Evolutionary conservation across 768 basidiomycete species (phyloP).

Genomic region (Mycena belliarum): DNA sequence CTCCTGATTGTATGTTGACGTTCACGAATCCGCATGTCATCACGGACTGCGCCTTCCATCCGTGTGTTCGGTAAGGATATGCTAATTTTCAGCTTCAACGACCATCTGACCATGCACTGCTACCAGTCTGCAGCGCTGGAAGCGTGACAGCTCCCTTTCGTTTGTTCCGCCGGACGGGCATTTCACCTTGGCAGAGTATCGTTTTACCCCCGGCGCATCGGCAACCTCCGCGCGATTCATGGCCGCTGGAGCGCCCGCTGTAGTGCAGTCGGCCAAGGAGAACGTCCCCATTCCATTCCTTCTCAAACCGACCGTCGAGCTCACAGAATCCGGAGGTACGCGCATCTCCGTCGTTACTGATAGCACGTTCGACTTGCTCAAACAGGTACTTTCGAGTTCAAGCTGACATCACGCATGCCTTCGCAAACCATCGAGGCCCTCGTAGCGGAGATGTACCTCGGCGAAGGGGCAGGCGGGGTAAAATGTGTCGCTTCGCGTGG

Average conservation of each 20-base stretch:
- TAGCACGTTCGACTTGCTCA: neutral
- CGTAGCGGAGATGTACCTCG: conserved; percentile 72
- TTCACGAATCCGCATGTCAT: conserved; percentile 76
- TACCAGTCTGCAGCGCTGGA: conserved; percentile 78
- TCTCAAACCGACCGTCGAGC: conserved; percentile 49
- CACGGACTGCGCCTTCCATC: conserved; percentile 84
- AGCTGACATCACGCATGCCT: conserved; percentile 62
- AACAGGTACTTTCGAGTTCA: conserved; percentile 60
- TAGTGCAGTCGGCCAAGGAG: conserved; percentile 34
- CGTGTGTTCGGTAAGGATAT: conserved; percentile 77
- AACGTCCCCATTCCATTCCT: conserved; percentile 53
- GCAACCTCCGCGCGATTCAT: conserved; percentile 29
- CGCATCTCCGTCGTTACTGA: neutral
- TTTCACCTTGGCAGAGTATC: conserved; percentile 85
- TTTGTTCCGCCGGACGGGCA: conserved; percentile 94
- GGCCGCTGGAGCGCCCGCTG: conserved; percentile 22
- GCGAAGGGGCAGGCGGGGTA: conserved; percentile 69
- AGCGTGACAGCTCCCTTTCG: conserved; percentile 72
- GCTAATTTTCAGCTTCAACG: neutral
- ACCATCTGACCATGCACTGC: neutral
- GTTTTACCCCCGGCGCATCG: conserved; percentile 51
- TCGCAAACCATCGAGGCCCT: conserved; percentile 71
- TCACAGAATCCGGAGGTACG: conserved; percentile 46
- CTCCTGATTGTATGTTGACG: conserved; percentile 81
- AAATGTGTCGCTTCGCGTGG: conserved; percentile 70